These are phyloP conservation scores for Aegilops sharonensis DNA, from an alignment of 176 grass and related monocot genomes.

Conservation along the genomic window DNA sequence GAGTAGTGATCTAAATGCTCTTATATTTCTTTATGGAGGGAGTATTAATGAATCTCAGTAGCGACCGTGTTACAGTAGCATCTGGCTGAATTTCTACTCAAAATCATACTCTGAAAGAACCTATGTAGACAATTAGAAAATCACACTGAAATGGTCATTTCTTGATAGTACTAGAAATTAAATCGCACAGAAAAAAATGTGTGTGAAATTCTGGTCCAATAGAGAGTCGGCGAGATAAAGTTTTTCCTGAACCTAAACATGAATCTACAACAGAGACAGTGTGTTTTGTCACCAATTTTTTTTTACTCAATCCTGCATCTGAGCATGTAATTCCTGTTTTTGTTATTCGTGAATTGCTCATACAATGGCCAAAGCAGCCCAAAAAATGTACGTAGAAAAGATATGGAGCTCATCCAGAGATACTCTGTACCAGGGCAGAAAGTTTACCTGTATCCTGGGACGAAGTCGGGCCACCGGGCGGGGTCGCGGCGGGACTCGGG, in stretches of 20 bases:
- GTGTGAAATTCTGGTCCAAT: background rate
- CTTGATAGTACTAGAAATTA: background rate
- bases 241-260: background rate
- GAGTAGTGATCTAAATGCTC: too few species aligned
- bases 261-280: background rate
- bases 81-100: background rate
- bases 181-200: background rate
- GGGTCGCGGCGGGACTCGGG: conserved; percentile 75
- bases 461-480: conserved; percentile 70
- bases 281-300: background rate
- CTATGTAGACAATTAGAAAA: too few species aligned
- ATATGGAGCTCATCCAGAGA: background rate
- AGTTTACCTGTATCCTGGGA: conserved; percentile 71
- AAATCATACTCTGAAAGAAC: background rate
- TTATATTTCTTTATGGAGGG: too few species aligned
- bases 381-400: background rate
- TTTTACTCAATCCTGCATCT: background rate
- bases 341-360: background rate
- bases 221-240: background rate
- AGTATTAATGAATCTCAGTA: too few species aligned
- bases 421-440: background rate
- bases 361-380: background rate
- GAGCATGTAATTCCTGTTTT: background rate
- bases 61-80: background rate
- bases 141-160: background rate